Conservation (phyloP, 768 basidiomycete genomes). For the Tricholoma matsutake region DNA sequence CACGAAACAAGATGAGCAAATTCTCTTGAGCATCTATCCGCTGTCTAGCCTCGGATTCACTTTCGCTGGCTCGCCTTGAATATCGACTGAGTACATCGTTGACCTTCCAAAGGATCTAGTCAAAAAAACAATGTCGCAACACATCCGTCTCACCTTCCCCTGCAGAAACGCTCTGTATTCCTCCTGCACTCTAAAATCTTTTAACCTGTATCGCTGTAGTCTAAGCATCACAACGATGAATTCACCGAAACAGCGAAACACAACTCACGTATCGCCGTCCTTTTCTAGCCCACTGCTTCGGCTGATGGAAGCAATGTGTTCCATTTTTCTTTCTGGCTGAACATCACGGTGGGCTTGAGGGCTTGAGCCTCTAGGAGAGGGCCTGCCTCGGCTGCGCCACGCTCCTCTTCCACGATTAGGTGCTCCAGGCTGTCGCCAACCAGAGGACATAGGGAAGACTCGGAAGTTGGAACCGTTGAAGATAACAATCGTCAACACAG, state of each 20-base stretch:
- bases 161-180: constrained; percentile 65
- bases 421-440: background rate
- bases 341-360: background rate
- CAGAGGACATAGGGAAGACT: background rate
- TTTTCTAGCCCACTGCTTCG: constrained; percentile 73
- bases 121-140: background rate
- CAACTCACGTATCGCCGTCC: constrained; percentile 70
- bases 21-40: constrained; percentile 61
- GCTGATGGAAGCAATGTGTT: constrained; percentile 69
- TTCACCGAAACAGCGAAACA: background rate
- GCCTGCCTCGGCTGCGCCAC: constrained; percentile 11
- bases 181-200: constrained; percentile 55
- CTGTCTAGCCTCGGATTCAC: constrained; percentile 32
- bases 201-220: constrained; percentile 49
- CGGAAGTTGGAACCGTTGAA: background rate
- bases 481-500: background rate
- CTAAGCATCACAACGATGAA: constrained; percentile 25
- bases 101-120: constrained; percentile 34
- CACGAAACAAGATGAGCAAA: constrained; percentile 70
- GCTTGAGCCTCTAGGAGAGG: background rate
- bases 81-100: constrained; percentile 43
- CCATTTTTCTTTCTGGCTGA: constrained; percentile 41
- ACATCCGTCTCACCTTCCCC: constrained; percentile 49
- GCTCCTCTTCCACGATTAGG: constrained; percentile 9
- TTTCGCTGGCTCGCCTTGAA: constrained; percentile 26